These are phyloP conservation scores for Irpex lacteus DNA, from an alignment of 1,284 basidiomycete species.

Conservation along the genomic window DNA sequence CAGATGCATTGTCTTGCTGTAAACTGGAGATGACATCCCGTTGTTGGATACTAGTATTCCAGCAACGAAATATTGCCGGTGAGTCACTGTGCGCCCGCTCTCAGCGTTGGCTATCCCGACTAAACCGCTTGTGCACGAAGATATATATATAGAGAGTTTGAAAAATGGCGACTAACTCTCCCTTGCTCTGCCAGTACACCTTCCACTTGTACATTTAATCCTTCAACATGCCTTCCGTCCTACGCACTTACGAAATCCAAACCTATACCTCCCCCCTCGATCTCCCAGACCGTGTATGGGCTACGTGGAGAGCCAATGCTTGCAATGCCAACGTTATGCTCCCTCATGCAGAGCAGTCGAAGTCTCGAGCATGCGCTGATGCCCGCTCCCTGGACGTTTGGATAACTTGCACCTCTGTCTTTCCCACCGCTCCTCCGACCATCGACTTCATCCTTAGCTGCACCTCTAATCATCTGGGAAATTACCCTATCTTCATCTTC, in stretches of 20 bases:
- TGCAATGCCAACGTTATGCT: conserved; percentile 53
- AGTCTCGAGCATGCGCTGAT: conserved; percentile 17
- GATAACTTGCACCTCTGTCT: conserved; percentile 42
- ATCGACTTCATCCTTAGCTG: conserved; percentile 59
- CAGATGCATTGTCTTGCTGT: background rate
- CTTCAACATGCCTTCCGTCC: conserved; percentile 19
- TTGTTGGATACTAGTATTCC: background rate
- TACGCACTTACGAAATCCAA: conserved; percentile 24
- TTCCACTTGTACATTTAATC: background rate
- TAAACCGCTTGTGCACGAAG: background rate
- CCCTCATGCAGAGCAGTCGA: conserved; percentile 41
- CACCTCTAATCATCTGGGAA: conserved; percentile 48
- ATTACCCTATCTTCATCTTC: conserved; percentile 46
- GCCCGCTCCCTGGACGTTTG: conserved; percentile 38
- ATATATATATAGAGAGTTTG: background rate
- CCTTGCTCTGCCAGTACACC: background rate
- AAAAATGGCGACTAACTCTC: background rate
- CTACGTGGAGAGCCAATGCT: conserved; percentile 36
- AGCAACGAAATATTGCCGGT: background rate
- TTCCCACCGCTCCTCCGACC: conserved; percentile 6
- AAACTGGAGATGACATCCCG: background rate
- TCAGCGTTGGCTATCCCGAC: background rate
- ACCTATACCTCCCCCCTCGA: conserved; percentile 24
- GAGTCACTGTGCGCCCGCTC: background rate
- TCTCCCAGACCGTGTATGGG: conserved; percentile 37